Evolutionary conservation across 2,329 filamentous ascomycete species (phyloP).

Genomic region (Colletotrichum sidae): DNA sequence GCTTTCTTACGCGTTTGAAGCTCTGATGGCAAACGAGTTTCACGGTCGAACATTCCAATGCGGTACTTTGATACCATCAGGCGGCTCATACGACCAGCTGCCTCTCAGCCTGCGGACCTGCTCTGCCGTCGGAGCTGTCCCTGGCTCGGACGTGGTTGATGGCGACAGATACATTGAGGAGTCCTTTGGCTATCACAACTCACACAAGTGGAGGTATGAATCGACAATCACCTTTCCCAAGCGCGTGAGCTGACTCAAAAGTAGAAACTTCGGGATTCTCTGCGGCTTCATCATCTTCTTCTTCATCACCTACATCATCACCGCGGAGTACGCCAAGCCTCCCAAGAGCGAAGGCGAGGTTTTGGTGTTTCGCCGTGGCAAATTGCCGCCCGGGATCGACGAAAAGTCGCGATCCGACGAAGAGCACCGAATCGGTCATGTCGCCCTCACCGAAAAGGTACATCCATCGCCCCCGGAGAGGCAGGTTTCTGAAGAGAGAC

Average conservation of each 20-base stretch:
- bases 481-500: neutral
- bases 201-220: conserved; percentile 57
- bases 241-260: neutral
- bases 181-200: conserved; percentile 56
- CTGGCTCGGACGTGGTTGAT: conserved; percentile 54
- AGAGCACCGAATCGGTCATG: conserved; percentile 11
- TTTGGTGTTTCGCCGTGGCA: conserved; percentile 64
- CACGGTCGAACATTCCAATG: conserved; percentile 69
- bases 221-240: accelerated
- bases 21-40: conserved; percentile 88
- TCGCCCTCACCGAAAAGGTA: neutral
- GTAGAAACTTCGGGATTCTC: conserved; percentile 75
- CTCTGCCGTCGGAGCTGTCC: conserved; percentile 54
- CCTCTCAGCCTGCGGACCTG: conserved; percentile 56
- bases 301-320: conserved; percentile 68
- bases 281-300: conserved; percentile 72
- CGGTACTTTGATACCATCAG: conserved; percentile 56
- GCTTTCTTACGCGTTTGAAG: conserved; percentile 83
- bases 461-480: neutral
- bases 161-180: conserved; percentile 58
- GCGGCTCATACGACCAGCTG: conserved; percentile 51
- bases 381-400: conserved; percentile 61
- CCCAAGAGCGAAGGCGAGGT: conserved; percentile 82
- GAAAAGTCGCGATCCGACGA: conserved; percentile 18
- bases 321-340: conserved; percentile 73